These are phyloP conservation scores for Aspergillus calidoustus DNA, from an alignment of 2,329 filamentous ascomycete genomes.

Conservation along the genomic window DNA sequence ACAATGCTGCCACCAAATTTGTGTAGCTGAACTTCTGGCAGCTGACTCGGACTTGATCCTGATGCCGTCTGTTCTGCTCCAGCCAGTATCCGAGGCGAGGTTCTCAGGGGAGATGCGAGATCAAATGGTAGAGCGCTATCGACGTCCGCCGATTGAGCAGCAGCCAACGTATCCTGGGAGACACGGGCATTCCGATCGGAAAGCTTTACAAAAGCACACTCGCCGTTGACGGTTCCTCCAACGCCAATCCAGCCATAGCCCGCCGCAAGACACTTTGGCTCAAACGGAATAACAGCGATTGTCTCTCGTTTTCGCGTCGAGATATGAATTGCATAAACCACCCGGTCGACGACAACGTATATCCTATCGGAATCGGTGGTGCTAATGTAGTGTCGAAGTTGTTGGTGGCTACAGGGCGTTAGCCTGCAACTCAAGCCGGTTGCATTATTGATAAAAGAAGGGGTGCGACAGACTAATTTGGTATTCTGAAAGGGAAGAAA, in stretches of 20 bases:
- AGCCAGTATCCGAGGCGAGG: constrained; percentile 29
- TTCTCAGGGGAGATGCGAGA: constrained; percentile 36
- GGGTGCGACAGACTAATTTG: constrained; percentile 62
- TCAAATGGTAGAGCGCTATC: constrained; percentile 63
- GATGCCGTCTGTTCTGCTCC: constrained; percentile 25
- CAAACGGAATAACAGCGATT: constrained; percentile 71
- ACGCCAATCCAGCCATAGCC: constrained; percentile 87
- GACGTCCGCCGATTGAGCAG: constrained; percentile 50
- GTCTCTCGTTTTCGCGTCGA: constrained; percentile 72
- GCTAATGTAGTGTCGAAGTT: constrained; percentile 85
- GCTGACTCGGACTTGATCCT: constrained; percentile 26
- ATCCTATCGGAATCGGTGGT: constrained; percentile 75
- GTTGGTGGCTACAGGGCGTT: constrained; percentile 43
- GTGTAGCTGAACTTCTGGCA: constrained; percentile 58
- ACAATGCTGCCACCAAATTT: constrained; percentile 67
- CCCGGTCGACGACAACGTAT: constrained; percentile 80
- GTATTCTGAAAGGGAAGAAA: constrained; percentile 70
- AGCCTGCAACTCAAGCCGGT: constrained; percentile 16
- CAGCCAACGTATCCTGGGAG: constrained; percentile 44
- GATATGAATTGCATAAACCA: constrained; percentile 75
- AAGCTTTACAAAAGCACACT: constrained; percentile 80
- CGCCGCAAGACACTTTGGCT: constrained; percentile 84
- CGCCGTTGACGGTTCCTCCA: constrained; percentile 80
- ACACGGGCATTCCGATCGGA: constrained; percentile 42
- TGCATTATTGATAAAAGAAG: neutral